Percentiles rank a stretch among this genome's conserved stretches.
Evolutionary conservation across 352 stramenopile genomes (phyloP).

Genomic region (Pythium phragmitis): DNA sequence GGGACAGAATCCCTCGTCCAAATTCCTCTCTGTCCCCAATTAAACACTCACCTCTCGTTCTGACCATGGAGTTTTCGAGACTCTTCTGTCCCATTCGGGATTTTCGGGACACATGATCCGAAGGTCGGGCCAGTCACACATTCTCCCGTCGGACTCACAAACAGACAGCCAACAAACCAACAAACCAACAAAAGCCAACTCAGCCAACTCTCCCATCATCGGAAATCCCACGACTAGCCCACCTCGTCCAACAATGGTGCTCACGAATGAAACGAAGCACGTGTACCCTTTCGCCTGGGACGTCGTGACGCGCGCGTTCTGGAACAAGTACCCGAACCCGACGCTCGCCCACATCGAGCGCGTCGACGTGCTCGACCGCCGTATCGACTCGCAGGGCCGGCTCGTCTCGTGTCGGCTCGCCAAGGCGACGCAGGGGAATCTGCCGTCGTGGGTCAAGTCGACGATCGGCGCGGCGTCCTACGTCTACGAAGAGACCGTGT

Average conservation of each 20-base stretch:
- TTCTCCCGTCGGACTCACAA: neutral
- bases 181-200: conserved; percentile 3
- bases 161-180: neutral
- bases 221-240: neutral
- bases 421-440: conserved; percentile 75
- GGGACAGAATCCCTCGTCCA: conserved; percentile 15
- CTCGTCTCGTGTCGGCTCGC: conserved; percentile 67
- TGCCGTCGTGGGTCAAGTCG: conserved; percentile 73
- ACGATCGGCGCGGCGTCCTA: conserved; percentile 68
- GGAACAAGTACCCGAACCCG: conserved; percentile 89
- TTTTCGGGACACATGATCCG: conserved; percentile 7
- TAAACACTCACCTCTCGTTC: conserved; percentile 10
- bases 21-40: conserved; percentile 2
- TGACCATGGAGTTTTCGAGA: conserved; percentile 14
- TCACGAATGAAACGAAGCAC: conserved; percentile 71
- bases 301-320: conserved; percentile 84
- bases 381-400: conserved; percentile 60
- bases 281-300: conserved; percentile 83
- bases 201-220: neutral
- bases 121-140: neutral
- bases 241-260: conserved; percentile 39
- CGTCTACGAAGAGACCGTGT: conserved; percentile 82
- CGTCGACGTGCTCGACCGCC: conserved; percentile 77
- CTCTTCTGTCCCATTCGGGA: conserved; percentile 4
- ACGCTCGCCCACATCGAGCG: conserved; percentile 77